These are phyloP conservation scores for Stephania cephalantha DNA, from an alignment of 164 flowering plant genomes.

Conservation along the genomic window DNA sequence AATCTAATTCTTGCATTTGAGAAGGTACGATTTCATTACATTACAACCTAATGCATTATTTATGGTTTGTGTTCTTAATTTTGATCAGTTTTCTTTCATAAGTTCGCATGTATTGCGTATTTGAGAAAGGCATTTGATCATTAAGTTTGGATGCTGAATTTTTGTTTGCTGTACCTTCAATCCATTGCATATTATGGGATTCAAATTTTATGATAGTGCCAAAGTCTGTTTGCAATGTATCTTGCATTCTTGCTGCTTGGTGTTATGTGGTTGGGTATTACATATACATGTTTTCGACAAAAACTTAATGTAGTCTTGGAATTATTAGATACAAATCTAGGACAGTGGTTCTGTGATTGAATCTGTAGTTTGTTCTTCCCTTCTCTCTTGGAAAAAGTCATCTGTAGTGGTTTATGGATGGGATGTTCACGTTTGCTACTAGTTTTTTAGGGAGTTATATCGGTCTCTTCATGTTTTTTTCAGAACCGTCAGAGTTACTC, in stretches of 20 bases:
- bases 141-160: not conserved
- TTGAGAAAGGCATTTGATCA: not conserved
- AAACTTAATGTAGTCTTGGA: not conserved
- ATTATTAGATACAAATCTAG: not conserved
- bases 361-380: not conserved
- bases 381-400: not conserved
- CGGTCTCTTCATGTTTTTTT: constrained; percentile 4
- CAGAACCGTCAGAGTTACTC: constrained; percentile 78
- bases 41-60: not conserved
- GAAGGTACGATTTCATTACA: constrained; percentile 47
- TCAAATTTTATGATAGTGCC: not conserved
- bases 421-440: not conserved
- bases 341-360: not conserved
- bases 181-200: not conserved
- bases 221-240: not conserved
- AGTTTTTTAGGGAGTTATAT: not conserved
- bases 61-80: not conserved
- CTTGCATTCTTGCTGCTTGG: too few species aligned
- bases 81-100: not conserved
- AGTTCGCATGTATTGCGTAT: not conserved
- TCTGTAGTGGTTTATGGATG: not conserved
- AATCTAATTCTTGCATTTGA: constrained; percentile 93
- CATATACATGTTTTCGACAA: not conserved
- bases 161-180: not conserved
- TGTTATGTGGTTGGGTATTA: too few species aligned